Conservation (phyloP, 2,329 filamentous ascomycete species). For the Aspergillus latus region DNA sequence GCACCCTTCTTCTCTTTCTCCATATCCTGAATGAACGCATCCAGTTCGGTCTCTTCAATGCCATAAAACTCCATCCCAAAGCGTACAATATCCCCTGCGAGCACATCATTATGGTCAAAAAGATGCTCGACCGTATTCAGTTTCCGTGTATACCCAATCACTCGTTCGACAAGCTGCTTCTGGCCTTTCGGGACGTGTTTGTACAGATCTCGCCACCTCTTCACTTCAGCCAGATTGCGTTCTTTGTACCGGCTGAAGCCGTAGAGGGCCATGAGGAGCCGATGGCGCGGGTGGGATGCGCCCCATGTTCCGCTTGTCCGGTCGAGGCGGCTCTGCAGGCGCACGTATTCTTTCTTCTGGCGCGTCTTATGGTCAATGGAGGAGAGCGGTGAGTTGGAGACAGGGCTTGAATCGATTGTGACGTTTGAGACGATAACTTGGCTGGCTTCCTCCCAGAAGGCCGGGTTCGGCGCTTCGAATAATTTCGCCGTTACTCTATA, state of each 20-base stretch:
- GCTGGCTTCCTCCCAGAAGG: conserved; percentile 5
- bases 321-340: conserved; percentile 20
- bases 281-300: conserved; percentile 26
- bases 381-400: neutral
- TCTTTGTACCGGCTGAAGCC: conserved; percentile 28
- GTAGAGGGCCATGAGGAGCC: conserved; percentile 29
- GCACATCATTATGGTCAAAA: conserved; percentile 46
- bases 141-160: conserved; percentile 58
- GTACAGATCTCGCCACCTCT: conserved; percentile 24
- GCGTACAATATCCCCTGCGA: conserved; percentile 51
- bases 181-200: conserved; percentile 23
- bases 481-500: neutral
- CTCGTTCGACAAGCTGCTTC: conserved; percentile 56
- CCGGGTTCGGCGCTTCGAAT: neutral
- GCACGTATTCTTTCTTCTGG: conserved; percentile 15
- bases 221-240: conserved; percentile 20
- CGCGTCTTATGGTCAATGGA: neutral
- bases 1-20: conserved; percentile 34
- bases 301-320: conserved; percentile 19
- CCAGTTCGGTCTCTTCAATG: conserved; percentile 47
- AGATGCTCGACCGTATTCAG: conserved; percentile 47
- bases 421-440: conserved; percentile 18
- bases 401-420: conserved; percentile 6
- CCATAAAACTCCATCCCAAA: conserved; percentile 50
- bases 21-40: conserved; percentile 42